Percentiles rank a stretch among this genome's conserved stretches.
phyloP scores from a whole-genome alignment of 345 rosid species.

The Pugionium cornutum region DNA sequence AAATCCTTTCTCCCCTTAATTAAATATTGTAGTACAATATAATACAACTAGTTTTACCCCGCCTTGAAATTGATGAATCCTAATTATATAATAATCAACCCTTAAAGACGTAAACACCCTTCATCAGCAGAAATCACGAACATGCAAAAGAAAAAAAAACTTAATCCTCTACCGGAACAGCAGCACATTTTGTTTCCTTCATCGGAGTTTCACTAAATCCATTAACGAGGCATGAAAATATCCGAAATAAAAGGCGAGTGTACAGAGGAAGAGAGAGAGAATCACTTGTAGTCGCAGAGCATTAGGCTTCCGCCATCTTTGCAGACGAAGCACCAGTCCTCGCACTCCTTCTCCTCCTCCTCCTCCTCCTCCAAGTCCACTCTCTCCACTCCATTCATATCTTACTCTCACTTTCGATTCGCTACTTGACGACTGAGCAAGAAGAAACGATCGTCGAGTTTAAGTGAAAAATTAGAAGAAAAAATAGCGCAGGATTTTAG shows the following conservation, averaged over 20 bases:
- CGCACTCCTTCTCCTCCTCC: conserved; percentile 27
- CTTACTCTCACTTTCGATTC: conserved; percentile 2
- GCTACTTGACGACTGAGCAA: background rate
- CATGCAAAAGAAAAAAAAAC: conserved; percentile 26
- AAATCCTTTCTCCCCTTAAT: background rate
- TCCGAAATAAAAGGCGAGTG: background rate
- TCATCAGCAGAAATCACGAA: conserved; percentile 16
- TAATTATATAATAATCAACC: background rate
- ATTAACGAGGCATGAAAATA: background rate
- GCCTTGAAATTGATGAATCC: conserved; percentile 9
- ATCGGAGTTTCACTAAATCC: conserved; percentile 4
- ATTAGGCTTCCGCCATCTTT: conserved; percentile 40
- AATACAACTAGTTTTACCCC: background rate
- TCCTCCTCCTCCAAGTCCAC: conserved; percentile 2
- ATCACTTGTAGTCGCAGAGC: conserved; percentile 39
- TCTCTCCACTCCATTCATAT: background rate
- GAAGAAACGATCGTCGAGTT: background rate
- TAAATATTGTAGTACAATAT: background rate
- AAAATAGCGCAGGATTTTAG: background rate
- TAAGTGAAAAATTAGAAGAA: background rate
- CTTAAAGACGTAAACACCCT: conserved; percentile 26
- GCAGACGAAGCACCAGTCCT: conserved; percentile 44
- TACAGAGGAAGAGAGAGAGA: conserved; percentile 8
- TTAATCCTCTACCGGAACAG: background rate
- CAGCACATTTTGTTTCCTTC: conserved; percentile 10